A percentile compares a stretch with the other conserved stretches of the same genome.
These are phyloP conservation scores for Ampelocalamus luodianensis DNA, from an alignment of 176 grass and related monocot genomes.

Conservation along the genomic window DNA sequence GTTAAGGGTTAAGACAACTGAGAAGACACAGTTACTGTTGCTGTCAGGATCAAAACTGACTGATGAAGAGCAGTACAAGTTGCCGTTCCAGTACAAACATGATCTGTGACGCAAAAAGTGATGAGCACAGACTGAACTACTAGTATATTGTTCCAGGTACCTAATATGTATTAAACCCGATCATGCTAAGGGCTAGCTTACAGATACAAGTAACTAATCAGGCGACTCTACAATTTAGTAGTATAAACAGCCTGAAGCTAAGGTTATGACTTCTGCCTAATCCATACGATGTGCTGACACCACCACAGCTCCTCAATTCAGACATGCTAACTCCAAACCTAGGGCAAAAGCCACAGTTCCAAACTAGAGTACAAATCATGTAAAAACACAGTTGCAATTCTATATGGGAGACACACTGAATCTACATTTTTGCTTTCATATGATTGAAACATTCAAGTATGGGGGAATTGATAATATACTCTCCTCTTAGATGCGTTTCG, in stretches of 20 bases:
- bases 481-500: too few relatives aligned
- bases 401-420: background rate
- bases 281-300: conserved; percentile 43
- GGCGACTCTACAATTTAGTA: conserved; percentile 21
- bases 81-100: conserved; percentile 49
- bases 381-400: conserved; percentile 27
- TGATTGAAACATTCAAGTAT: conserved; percentile 15
- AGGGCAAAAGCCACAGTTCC: background rate
- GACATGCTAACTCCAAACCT: conserved; percentile 3
- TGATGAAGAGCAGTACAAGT: conserved; percentile 38
- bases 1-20: conserved; percentile 42
- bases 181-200: conserved; percentile 53
- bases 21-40: conserved; percentile 37
- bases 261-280: conserved; percentile 36
- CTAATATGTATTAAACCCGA: conserved; percentile 42
- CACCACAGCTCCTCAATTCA: background rate
- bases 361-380: background rate
- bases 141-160: conserved; percentile 29
- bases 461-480: too few relatives aligned
- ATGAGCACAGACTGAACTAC: background rate
- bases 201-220: conserved; percentile 49
- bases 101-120: conserved; percentile 36
- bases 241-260: conserved; percentile 28
- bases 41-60: conserved; percentile 48
- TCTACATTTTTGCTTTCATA: background rate